Conservation (phyloP, 176 grass and related monocot genomes). For the Musa troglodytarum region DNA sequence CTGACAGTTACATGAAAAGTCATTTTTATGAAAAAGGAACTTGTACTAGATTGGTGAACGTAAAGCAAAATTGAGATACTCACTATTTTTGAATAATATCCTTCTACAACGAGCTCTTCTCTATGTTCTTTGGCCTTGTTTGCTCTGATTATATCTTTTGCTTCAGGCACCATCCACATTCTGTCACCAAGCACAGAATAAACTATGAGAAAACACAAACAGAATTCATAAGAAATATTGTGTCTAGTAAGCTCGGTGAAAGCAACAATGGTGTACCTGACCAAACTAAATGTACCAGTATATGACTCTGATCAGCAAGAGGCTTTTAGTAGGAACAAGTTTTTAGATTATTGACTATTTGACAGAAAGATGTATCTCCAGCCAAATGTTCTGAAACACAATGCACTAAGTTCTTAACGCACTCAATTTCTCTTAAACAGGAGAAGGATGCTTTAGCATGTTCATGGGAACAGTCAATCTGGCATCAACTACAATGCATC, state of each 20-base stretch:
- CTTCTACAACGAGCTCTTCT: conserved; percentile 18
- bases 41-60: no score
- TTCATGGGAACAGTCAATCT: neutral
- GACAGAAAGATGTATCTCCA: neutral
- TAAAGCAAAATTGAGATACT: neutral
- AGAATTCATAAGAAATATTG: neutral
- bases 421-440: neutral
- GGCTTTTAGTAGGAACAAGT: no score
- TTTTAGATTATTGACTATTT: neutral
- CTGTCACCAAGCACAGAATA: conserved; percentile 23
- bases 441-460: neutral
- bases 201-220: conserved; percentile 5
- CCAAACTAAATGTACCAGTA: no score
- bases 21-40: no score
- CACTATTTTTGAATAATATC: conserved; percentile 55
- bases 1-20: no score
- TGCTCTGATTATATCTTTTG: conserved; percentile 35
- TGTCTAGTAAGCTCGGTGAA: neutral
- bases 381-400: neutral
- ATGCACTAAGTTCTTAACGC: neutral
- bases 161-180: conserved; percentile 70
- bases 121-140: conserved; percentile 25
- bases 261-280: neutral
- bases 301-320: no score
- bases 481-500: neutral